Percentiles rank a stretch among this genome's conserved stretches.
phyloP scores from a whole-genome alignment of 1,284 basidiomycete genomes.

The Cutaneotrichosporon sp. region DNA sequence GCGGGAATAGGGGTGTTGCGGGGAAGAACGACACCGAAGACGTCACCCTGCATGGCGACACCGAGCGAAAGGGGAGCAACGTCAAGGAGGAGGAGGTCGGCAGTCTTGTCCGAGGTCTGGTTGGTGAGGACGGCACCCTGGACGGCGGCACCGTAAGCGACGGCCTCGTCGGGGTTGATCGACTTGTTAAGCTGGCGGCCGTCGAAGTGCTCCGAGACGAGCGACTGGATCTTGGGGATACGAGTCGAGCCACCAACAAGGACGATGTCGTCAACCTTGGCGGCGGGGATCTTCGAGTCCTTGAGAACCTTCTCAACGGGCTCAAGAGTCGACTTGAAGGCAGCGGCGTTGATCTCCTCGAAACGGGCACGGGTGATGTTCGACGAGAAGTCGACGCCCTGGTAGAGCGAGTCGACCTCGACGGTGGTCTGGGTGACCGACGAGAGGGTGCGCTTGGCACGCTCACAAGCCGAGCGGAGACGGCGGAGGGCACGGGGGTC shows the following conservation, averaged over 20 bases:
- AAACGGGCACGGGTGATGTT: slow-evolving; percentile 98
- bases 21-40: slow-evolving; percentile 87
- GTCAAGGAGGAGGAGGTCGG: slow-evolving; percentile 85
- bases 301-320: slow-evolving; percentile 98
- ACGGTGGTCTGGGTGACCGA: slow-evolving; percentile 95
- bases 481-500: slow-evolving; percentile 96
- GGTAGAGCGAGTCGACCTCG: slow-evolving; percentile 96
- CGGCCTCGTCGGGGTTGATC: slow-evolving; percentile 96
- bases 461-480: slow-evolving; percentile 96
- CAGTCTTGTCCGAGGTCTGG: slow-evolving; percentile 62
- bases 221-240: slow-evolving; percentile 97
- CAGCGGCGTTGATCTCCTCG: slow-evolving; percentile 95
- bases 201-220: slow-evolving; percentile 97
- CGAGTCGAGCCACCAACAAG: slow-evolving; percentile 97
- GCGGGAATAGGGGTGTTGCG: slow-evolving; percentile 98
- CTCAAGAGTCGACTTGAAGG: slow-evolving; percentile 95
- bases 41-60: slow-evolving; percentile 98
- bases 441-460: slow-evolving; percentile 97
- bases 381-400: slow-evolving; percentile 98
- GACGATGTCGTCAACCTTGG: slow-evolving; percentile 70
- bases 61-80: slow-evolving; percentile 67
- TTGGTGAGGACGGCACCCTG: slow-evolving; percentile 95
- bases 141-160: slow-evolving; percentile 95
- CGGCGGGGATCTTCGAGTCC: slow-evolving; percentile 90
- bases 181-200: slow-evolving; percentile 92